phyloP scores from a whole-genome alignment of 768 basidiomycete genomes.

The Hebeloma cylindrosporum region DNA sequence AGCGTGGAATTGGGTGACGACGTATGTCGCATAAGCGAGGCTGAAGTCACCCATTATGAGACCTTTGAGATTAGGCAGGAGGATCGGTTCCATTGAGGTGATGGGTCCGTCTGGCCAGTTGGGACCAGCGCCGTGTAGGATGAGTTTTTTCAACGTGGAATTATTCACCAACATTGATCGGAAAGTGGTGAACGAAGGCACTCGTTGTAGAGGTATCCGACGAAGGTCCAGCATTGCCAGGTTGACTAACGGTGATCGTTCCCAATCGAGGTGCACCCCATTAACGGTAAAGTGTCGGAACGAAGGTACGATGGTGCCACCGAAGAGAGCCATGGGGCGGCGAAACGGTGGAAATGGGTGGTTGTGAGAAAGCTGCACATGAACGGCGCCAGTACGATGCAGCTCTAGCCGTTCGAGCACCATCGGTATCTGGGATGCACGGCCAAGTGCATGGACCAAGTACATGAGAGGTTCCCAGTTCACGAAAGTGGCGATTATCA shows the following conservation, averaged over 20 bases:
- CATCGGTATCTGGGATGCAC: slow-evolving; percentile 33
- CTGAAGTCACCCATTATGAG: slow-evolving; percentile 60
- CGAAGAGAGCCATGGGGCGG: slow-evolving; percentile 46
- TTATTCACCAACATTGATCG: slow-evolving; percentile 50
- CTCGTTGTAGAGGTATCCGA: slow-evolving; percentile 52
- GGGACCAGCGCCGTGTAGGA: slow-evolving; percentile 65
- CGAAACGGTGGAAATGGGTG: slow-evolving; percentile 36
- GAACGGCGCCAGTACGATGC: slow-evolving; percentile 53
- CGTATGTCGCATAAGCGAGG: slow-evolving; percentile 44
- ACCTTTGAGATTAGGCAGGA: slow-evolving; percentile 48
- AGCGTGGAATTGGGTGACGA: slow-evolving; percentile 50
- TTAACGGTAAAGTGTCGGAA: slow-evolving; percentile 54
- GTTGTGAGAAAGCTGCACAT: slow-evolving; percentile 45
- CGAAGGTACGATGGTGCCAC: slow-evolving; percentile 43
- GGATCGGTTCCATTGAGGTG: slow-evolving; percentile 35
- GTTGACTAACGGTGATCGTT: slow-evolving; percentile 44
- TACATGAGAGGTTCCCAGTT: slow-evolving; percentile 54
- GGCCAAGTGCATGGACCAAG: slow-evolving; percentile 49
- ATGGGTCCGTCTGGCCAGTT: slow-evolving; percentile 26
- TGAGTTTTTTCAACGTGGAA: slow-evolving; percentile 52
- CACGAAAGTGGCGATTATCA: slow-evolving; percentile 57
- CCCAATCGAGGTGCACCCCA: slow-evolving; percentile 65
- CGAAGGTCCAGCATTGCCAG: slow-evolving; percentile 66
- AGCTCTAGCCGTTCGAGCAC: slow-evolving; percentile 64
- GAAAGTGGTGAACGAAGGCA: slow-evolving; percentile 51